phyloP scores from a whole-genome alignment of 768 basidiomycete species.

The Agaricus sinodeliciosus region DNA sequence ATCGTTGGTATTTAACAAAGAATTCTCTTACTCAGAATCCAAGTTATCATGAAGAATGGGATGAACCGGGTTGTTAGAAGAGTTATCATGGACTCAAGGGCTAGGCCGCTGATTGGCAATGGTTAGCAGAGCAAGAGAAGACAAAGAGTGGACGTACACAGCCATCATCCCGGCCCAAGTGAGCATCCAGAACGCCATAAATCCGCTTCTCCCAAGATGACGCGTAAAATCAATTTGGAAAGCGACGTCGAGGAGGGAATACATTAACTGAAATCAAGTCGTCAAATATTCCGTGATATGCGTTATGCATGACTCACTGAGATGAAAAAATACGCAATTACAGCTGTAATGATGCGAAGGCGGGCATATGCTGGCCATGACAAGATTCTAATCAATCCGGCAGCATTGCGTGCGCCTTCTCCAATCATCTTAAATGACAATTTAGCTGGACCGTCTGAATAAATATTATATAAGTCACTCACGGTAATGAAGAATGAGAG shows the following conservation, averaged over 20 bases:
- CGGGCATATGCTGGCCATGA: constrained; percentile 25
- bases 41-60: constrained; percentile 58
- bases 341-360: constrained; percentile 26
- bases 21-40: constrained; percentile 52
- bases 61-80: constrained; percentile 51
- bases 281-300: not conserved
- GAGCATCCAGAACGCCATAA: constrained; percentile 69
- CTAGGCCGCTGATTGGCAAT: constrained; percentile 41
- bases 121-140: not conserved
- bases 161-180: constrained; percentile 58
- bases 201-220: constrained; percentile 47
- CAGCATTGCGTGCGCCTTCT: constrained; percentile 28
- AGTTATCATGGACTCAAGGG: constrained; percentile 55
- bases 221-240: constrained; percentile 53
- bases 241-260: constrained; percentile 51
- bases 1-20: not conserved
- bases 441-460: too few species aligned
- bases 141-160: constrained; percentile 30
- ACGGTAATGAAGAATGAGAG: constrained; percentile 35
- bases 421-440: constrained; percentile 23
- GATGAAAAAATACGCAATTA: constrained; percentile 29
- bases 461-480: constrained; percentile 12
- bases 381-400: constrained; percentile 28
- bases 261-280: constrained; percentile 39
- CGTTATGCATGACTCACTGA: constrained; percentile 21